Evolutionary conservation across 805 yeast species (phyloP).

Genomic region (Myxozyma neglecta): DNA sequence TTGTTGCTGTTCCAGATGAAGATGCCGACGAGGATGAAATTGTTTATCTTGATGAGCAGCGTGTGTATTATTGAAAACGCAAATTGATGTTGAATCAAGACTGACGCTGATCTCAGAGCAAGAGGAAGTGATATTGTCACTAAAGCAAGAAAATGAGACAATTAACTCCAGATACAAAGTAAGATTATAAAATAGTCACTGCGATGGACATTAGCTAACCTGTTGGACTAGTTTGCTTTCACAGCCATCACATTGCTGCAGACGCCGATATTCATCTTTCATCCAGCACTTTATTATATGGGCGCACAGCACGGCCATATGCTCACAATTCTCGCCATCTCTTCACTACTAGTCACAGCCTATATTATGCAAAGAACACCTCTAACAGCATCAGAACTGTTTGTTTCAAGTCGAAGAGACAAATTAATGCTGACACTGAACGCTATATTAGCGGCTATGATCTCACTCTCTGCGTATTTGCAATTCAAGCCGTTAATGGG

Average conservation of each 20-base stretch:
- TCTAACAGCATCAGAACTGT: conserved; percentile 1
- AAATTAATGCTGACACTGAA: conserved; percentile 11
- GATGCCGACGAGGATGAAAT: not conserved
- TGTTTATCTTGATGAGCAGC: conserved; percentile 30
- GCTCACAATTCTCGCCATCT: conserved; percentile 14
- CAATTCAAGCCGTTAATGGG: conserved; percentile 21
- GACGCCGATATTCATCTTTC: conserved; percentile 23
- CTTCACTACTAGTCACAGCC: conserved; percentile 20
- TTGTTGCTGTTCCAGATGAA: not conserved
- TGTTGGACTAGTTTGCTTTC: conserved; percentile 10
- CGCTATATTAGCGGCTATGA: conserved; percentile 1
- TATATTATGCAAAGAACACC: conserved; percentile 23
- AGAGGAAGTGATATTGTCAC: conserved; percentile 22
- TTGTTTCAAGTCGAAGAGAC: not conserved
- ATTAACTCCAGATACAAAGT: conserved; percentile 25
- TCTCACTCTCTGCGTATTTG: conserved; percentile 16
- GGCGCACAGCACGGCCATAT: conserved; percentile 9
- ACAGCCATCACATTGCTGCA: conserved; percentile 22
- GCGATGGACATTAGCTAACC: too few species aligned
- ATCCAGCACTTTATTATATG: conserved; percentile 20
- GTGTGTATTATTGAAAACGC: conserved; percentile 5
- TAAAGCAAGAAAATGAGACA: conserved; percentile 21
- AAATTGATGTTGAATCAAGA: not conserved
- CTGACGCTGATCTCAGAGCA: conserved; percentile 18
- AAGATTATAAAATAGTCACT: not conserved